Evolutionary conservation across 257 asterid genomes (phyloP), one percentile per base, ranked within the genome.

Genomic region (Solanum dulcamara): DNA sequence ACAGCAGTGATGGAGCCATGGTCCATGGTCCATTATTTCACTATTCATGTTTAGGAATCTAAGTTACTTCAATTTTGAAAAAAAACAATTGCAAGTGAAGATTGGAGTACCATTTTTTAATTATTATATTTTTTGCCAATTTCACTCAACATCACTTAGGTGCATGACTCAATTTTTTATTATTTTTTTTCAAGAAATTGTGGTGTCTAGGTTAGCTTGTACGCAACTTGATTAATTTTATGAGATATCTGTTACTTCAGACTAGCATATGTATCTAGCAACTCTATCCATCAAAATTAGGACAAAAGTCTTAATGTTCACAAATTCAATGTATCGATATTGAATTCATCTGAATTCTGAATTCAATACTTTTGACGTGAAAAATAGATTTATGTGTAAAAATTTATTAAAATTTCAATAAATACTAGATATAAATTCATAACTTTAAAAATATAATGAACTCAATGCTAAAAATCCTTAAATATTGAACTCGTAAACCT

Each of bases 1-100:
- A 48, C 62, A 77, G 9, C 28, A 28, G 28, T 77, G 42, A 77
- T 77, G 64, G 17, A 77, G 28, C 28, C 11, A 77, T 17, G 62
- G 83, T 48, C 83, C 83, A 28, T 77, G 11, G 28, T 28, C 42
- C 81, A 77, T 77, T 77, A 46, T 77, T 48, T 28, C 83, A 77
- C 83, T 77, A 77, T 77, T 48, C 42, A 46, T 77, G 42, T 77
- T 28, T 77, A 4, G 24, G 62, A 26, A 46, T 77, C 82, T 50
- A 46, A 3, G 26, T 77, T 18, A 33, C 15, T 68, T 68, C 46
- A 35, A 35, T 68, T 68, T 77, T 44, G 82, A 46, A 46, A 77
- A 18, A 38, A 38, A 72, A 37, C 12, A 6, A 13, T 22, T 40
- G 59, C 38, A 24, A 44, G n/a, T 75, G 24, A 26, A 75, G 59